Base-by-base conservation (phyloP, 768 basidiomycete species). In the Lentinula raphanica region DNA sequence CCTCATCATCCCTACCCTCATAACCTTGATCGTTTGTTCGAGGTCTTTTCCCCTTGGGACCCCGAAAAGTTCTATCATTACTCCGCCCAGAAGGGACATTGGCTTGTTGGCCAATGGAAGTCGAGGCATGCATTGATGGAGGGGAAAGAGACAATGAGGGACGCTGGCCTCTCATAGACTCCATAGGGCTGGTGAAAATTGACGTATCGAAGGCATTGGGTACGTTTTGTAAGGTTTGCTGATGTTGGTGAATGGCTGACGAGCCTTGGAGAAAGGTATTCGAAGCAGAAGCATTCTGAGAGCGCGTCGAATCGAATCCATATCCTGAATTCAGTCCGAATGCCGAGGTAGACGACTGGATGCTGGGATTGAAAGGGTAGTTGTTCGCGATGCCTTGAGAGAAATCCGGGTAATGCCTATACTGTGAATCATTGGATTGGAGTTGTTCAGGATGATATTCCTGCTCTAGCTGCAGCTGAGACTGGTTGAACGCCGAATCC, bases 31-130 rank as follows among this genome's bases (percentile, higher is more conserved):
- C 62, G 36, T 65, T 66, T 25, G 58, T 59, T 40, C 74, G 77
- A 28, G 64, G 69, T 13, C 79, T 71, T 65, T 81, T 81, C 6
- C 65, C 36, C 29, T 72, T 70, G 15, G 66, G 56, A 67, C 56
- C 61, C 59, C 49, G 64, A 17, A 44, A 59, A 49, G 12, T 15
- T 29, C 25, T 31, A 15, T 44, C 53, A 23, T 39, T 39, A 23
- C 28, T 29, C 19, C 35, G 54, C 8, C 2, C 44, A 29, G 54
- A 27, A 27, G 29, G 5, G 1, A 40, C 21, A 35, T 36, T 45
- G 48, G 31, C 23, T 42, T 31, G 40, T 17, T 19, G 44, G 19
- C 31, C 8, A 4, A 21, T 21, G 29, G 55, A 27, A 7, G 42
- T 44, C 15, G 28, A 12, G 32, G 27, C 25, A 27, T 45, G 7